These are phyloP conservation scores for Paramecium sonneborni DNA, from an alignment of 73 alveolate species.

Conservation along the genomic window DNA sequence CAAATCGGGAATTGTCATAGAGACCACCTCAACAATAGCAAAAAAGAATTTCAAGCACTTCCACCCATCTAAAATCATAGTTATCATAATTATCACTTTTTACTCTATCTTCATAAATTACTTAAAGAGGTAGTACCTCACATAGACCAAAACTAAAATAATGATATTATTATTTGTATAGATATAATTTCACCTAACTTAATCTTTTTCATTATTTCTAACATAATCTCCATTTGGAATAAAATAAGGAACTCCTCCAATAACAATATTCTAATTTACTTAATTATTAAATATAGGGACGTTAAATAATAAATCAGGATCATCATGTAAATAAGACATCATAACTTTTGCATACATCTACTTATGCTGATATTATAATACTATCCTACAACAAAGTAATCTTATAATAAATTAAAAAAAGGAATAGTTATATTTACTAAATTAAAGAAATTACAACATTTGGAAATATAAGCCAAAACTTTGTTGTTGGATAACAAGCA, in stretches of 20 bases:
- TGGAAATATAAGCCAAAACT: not conserved
- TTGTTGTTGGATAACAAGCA: not conserved
- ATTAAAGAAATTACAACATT: not conserved
- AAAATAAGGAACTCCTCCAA: not conserved
- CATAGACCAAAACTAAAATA: not conserved
- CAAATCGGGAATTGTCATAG: not conserved
- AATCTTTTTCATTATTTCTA: not conserved
- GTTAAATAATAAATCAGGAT: not conserved
- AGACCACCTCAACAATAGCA: slow-evolving; percentile 7
- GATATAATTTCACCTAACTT: not conserved
- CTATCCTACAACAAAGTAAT: not conserved
- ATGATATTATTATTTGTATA: not conserved
- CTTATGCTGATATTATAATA: no score
- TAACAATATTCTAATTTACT: not conserved
- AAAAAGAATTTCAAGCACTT: slow-evolving; percentile 46
- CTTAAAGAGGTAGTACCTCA: slow-evolving; percentile 15
- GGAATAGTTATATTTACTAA: not conserved
- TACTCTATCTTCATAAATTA: slow-evolving; percentile 29
- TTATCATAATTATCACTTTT: slow-evolving; percentile 15
- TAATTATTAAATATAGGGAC: not conserved
- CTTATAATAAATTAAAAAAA: not conserved
- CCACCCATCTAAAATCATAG: slow-evolving; percentile 44
- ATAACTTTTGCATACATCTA: no score
- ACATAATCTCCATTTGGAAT: not conserved
- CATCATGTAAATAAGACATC: no score